Evolutionary conservation across 768 basidiomycete genomes (phyloP).

Genomic region (Galerina sulciceps): DNA sequence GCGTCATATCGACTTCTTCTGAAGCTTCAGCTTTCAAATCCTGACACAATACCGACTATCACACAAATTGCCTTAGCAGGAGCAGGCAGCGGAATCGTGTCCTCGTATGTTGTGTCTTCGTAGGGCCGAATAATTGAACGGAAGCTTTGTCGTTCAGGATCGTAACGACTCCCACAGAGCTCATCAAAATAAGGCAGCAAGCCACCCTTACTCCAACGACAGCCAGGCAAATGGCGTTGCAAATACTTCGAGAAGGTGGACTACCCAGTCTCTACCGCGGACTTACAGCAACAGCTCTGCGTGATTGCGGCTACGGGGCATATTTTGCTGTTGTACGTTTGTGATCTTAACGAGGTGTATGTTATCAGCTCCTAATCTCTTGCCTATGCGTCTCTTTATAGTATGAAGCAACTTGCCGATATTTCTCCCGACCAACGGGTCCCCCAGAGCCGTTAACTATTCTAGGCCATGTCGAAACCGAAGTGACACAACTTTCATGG

Average conservation of each 20-base stretch:
- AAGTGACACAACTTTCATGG: conserved; percentile 47
- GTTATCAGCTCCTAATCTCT: not conserved
- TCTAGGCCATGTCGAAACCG: conserved; percentile 43
- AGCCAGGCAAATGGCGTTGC: conserved; percentile 53
- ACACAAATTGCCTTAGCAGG: conserved; percentile 80
- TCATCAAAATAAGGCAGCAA: conserved; percentile 88
- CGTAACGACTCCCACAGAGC: conserved; percentile 82
- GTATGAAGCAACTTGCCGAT: conserved; percentile 70
- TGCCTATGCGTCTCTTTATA: conserved; percentile 20
- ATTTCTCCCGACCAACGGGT: conserved; percentile 37
- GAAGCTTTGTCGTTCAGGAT: conserved; percentile 42
- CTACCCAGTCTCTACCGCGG: conserved; percentile 79
- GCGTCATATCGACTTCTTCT: conserved; percentile 83
- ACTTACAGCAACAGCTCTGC: conserved; percentile 67
- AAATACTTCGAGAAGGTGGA: conserved; percentile 61
- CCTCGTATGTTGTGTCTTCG: conserved; percentile 61
- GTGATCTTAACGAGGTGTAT: not conserved
- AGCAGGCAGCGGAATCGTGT: conserved; percentile 76
- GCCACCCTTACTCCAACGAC: conserved; percentile 52
- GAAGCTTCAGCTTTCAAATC: conserved; percentile 58
- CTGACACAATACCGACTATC: conserved; percentile 60
- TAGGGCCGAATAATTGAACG: not conserved
- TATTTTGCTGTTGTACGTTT: conserved; percentile 78
- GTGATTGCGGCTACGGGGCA: conserved; percentile 84
- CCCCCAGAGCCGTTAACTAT: conserved; percentile 33